Percentiles rank a stretch among this genome's conserved stretches.
Evolutionary conservation across 768 basidiomycete genomes (phyloP).

Genomic region (Auricularia auricula-judae): DNA sequence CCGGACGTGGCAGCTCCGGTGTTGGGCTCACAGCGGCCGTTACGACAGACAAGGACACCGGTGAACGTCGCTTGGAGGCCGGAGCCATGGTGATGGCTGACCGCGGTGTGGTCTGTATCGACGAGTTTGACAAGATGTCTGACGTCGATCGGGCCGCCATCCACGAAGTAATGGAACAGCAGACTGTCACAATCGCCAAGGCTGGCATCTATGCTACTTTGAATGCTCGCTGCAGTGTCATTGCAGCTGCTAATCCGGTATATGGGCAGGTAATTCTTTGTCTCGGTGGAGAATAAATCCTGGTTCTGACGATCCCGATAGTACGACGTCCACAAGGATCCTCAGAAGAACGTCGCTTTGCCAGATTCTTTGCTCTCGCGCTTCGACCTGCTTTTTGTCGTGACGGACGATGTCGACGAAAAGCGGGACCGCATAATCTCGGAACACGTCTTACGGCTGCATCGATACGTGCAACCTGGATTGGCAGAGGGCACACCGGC

Average conservation of each 20-base stretch:
- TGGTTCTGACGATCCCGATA: slow-evolving; percentile 93
- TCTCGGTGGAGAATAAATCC: too few species aligned
- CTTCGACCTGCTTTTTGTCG: slow-evolving; percentile 98
- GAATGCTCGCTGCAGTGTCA: slow-evolving; percentile 94
- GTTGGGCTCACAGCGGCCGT: slow-evolving; percentile 36
- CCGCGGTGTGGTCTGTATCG: slow-evolving; percentile 96
- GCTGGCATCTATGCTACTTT: slow-evolving; percentile 97
- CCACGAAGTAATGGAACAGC: slow-evolving; percentile 99
- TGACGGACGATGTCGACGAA: slow-evolving; percentile 96
- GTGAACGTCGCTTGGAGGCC: slow-evolving; percentile 78
- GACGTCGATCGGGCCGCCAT: slow-evolving; percentile 99
- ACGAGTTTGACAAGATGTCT: slow-evolving; percentile 99
- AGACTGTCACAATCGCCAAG: slow-evolving; percentile 98
- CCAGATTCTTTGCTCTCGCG: slow-evolving; percentile 97
- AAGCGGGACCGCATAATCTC: slow-evolving; percentile 87
- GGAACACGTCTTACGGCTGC: slow-evolving; percentile 95
- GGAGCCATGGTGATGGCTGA: slow-evolving; percentile 80
- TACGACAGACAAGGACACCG: slow-evolving; percentile 33
- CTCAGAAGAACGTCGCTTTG: slow-evolving; percentile 96
- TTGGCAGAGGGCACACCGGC: slow-evolving; percentile 92
- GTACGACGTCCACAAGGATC: slow-evolving; percentile 98
- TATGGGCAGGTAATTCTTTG: slow-evolving; percentile 54
- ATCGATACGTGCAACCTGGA: slow-evolving; percentile 91
- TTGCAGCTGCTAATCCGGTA: slow-evolving; percentile 97
- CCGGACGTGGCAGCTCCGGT: slow-evolving; percentile 32